Base-by-base conservation (phyloP, 257 asterid genomes). In the Galeopsis tetrahit region DNA sequence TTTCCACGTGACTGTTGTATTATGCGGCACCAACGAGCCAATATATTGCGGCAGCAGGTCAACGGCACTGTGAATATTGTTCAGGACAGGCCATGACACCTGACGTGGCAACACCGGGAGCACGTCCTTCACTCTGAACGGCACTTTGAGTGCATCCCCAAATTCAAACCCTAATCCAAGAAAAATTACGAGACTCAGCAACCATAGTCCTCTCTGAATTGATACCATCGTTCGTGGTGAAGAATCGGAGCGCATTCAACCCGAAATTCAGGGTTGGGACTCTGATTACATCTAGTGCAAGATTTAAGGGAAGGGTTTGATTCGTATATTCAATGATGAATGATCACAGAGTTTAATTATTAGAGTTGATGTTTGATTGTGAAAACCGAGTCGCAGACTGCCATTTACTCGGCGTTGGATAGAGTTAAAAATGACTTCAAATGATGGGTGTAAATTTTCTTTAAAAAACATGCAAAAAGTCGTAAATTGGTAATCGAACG, bases 61-160 rank as follows among this genome's bases (percentile, higher is more conserved):
- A 64, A 92, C 90, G 57, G 98, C 94, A 69, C 85, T 92, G 81
- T 95, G 97, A 57, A 95, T 17, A 57, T 77, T 90, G 73, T 90
- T 92, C 69, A 95, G 78, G 15, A 92, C 90, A 4, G 99, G 98
- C 99, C 98, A 95, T 36, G 99, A 90, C 13, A 94, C 80, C 89
- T 90, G 84, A 56, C 79, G 92, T 10, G 99, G 98, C 76, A 95
- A 77, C 79, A 88, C 91, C 55, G 98, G 98, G 10, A 95, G 93
- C 66, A 95, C 92, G 81, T 95, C 99, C 7, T 86, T 83, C 49
- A 87, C 89, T 75, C 89, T 76, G 71, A 95, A 92, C 5, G 99
- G 99, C 52, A 95, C 79, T 67, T 90, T 89, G 31, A 92, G 21
- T 11, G 96, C 95, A 52, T 81, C 82, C 85, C 90, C 98, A 62